Evolutionary conservation across 2,329 filamentous ascomycete genomes (phyloP).

Genomic region (Aspergillus viridinutans): DNA sequence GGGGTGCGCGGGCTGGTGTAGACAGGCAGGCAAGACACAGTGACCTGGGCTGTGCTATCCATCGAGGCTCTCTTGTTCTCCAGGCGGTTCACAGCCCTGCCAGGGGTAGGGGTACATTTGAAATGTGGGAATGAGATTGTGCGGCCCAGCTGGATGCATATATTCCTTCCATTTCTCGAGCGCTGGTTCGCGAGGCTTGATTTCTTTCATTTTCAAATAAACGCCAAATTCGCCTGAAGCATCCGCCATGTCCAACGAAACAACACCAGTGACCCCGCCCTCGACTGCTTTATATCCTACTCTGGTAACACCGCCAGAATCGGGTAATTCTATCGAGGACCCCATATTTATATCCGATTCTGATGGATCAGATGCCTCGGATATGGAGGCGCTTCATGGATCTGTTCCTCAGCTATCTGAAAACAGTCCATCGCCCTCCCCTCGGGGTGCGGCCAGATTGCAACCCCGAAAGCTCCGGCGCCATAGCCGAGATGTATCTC

Average conservation of each 20-base stretch:
- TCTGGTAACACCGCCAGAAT: too few species aligned
- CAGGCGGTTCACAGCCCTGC: neutral
- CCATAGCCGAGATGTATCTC: neutral
- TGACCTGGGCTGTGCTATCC: neutral
- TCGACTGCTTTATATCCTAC: neutral
- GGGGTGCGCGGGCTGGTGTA: too few species aligned
- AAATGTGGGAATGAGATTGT: neutral
- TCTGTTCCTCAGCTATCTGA: too few species aligned
- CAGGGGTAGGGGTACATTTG: neutral
- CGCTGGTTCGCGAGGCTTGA: neutral
- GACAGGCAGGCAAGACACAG: neutral
- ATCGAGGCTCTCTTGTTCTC: neutral
- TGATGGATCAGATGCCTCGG: too few species aligned
- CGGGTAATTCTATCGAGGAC: too few species aligned
- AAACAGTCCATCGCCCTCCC: too few species aligned
- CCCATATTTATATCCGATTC: too few species aligned
- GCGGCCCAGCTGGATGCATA: neutral
- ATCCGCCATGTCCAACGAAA: neutral
- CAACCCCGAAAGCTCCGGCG: neutral
- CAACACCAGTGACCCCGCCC: neutral
- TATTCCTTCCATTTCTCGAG: neutral
- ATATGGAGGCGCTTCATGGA: too few species aligned
- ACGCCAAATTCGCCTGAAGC: neutral
- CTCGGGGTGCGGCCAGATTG: too few species aligned
- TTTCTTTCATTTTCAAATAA: neutral